phyloP scores from a whole-genome alignment of 352 stramenopile genomes.

The Elongisporangium senticosum region DNA sequence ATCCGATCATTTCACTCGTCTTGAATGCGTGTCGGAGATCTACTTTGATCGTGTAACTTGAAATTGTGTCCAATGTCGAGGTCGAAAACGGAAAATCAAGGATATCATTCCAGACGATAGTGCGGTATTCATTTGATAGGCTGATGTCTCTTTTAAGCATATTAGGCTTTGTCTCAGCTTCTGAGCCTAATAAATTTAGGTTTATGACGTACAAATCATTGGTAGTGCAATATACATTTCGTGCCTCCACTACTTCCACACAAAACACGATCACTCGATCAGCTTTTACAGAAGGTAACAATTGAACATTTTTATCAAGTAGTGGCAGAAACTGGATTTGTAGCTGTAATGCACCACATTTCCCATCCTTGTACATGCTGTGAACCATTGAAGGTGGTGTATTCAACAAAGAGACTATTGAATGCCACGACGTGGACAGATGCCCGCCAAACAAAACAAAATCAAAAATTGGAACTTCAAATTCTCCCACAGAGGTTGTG shows the following conservation, averaged over 20 bases:
- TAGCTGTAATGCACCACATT: slow-evolving; percentile 21
- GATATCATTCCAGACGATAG: slow-evolving; percentile 1
- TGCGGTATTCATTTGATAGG: neutral
- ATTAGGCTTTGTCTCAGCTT: slow-evolving; percentile 22
- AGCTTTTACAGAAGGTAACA: neutral
- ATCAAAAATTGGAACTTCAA: slow-evolving; percentile 43
- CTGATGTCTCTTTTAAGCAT: neutral
- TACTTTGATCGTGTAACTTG: no score
- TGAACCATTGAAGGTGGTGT: no score
- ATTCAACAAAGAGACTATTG: neutral
- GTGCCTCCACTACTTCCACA: slow-evolving; percentile 8
- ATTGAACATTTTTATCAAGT: neutral
- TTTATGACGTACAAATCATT: slow-evolving; percentile 8
- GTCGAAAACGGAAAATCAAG: neutral
- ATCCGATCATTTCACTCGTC: no score
- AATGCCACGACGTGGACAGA: slow-evolving; percentile 27
- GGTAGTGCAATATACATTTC: slow-evolving; percentile 4
- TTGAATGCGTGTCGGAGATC: no score
- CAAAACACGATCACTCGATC: neutral
- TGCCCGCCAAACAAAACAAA: slow-evolving; percentile 42
- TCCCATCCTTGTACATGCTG: neutral
- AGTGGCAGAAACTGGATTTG: slow-evolving; percentile 40
- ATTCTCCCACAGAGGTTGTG: slow-evolving; percentile 7
- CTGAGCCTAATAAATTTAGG: slow-evolving; percentile 14
- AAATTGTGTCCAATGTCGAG: no score